Base-by-base conservation (phyloP, 805 yeast species). In the Metschnikowia lochheadii region DNA sequence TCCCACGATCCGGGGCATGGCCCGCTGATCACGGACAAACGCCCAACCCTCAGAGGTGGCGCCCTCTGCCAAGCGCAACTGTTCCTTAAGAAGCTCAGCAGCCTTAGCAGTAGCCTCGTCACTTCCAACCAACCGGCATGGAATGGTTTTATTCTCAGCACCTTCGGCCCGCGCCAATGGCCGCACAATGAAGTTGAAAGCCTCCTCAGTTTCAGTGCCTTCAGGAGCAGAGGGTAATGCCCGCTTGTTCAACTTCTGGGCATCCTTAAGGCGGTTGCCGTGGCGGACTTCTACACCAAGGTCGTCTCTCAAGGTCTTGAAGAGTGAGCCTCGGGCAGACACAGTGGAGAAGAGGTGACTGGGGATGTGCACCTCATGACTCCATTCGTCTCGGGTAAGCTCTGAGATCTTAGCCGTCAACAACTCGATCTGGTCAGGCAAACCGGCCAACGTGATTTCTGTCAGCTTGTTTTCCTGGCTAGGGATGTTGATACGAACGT, bases 1-100 rank as follows among this genome's bases (percentile, higher is more conserved):
- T 7, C 96, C 96, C 55, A 89, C 80, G 48, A 89, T 73, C 63
- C 76, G 79, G 51, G 85, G 78, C 66, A 86, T 85, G 26, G 68
- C 62, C 13, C 81, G 68, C 26, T 75, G 66, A 50, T 80, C 75
- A 39, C 79, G 67, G 37, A 81, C 68, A 78, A 85, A 85, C 53
- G 86, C 68, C 79, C 81, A 87, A 13, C 84, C 94, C 44, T 70
- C 72, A 39, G 70, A 60, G 40, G 76, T 74, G 46, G 80, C 81
- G 20, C 62, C 59, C 51, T 72, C 61, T 46, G 81, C 81, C 39
- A 67, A 65, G 31, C 67, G 76, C 57, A 87, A 66, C 49, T 81
- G 71, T 23, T 70, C 70, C 54, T 79, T 70, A 51, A 89, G 73
- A 47, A 72, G 60, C 53, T 73, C 67, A 49, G 75, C 79, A 39